Evolutionary conservation across 441 rosid genomes (phyloP).

Genomic region (Geranium incanum): DNA sequence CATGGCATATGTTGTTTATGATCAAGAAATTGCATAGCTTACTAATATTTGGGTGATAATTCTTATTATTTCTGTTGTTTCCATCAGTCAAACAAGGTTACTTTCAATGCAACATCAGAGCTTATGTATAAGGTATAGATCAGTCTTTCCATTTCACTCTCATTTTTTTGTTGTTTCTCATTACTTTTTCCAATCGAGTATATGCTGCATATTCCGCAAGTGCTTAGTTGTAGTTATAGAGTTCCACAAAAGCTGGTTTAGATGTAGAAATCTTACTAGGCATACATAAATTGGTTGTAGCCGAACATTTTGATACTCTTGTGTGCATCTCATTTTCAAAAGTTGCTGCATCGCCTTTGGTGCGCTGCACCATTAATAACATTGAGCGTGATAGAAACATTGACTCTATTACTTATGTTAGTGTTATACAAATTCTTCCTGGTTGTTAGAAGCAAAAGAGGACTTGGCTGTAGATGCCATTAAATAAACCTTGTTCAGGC

Average conservation of each 20-base stretch:
- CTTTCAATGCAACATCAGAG: conserved; percentile 8
- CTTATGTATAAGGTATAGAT: conserved; percentile 1
- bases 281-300: background rate
- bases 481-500: background rate
- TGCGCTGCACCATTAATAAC: no score
- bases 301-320: background rate
- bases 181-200: background rate
- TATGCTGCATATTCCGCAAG: background rate
- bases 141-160: background rate
- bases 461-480: background rate
- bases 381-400: no score
- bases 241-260: background rate
- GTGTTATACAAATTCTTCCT: background rate
- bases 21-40: conserved; percentile 1
- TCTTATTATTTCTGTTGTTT: conserved; percentile 1
- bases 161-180: background rate
- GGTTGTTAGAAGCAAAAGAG: background rate
- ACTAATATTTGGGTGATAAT: background rate
- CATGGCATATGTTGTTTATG: background rate
- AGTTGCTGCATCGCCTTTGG: no score
- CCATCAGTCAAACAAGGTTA: conserved; percentile 2
- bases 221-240: background rate
- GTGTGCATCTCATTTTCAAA: no score
- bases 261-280: conserved; percentile 4
- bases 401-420: no score